Evolutionary conservation across 148 eudicot genomes (phyloP).

Genomic region (Camellia lanceoleosa): DNA sequence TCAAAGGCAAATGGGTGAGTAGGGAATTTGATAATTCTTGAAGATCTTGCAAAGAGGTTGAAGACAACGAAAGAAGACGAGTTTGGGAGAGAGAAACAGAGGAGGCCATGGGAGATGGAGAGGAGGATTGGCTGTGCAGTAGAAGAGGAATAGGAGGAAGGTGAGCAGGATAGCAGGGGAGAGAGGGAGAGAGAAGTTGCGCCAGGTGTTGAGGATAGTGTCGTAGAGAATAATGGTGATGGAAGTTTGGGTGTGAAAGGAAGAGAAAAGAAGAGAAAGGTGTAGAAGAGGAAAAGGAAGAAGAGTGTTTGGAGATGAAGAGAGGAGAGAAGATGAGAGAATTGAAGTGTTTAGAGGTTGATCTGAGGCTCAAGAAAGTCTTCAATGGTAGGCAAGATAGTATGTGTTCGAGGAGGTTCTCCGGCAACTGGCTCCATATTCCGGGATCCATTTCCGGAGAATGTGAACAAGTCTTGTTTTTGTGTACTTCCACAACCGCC

Average conservation of each 20-base stretch:
- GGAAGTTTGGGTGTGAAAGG: slow-evolving; percentile 59
- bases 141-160: slow-evolving; percentile 10
- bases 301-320: slow-evolving; percentile 43
- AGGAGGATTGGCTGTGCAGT: slow-evolving; percentile 20
- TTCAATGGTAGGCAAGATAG: slow-evolving; percentile 61
- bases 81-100: slow-evolving; percentile 50
- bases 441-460: slow-evolving; percentile 47
- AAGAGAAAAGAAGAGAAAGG: slow-evolving; percentile 47
- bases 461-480: slow-evolving; percentile 7
- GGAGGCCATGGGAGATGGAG: slow-evolving; percentile 47
- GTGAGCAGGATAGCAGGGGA: slow-evolving; percentile 20
- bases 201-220: slow-evolving; percentile 42
- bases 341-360: slow-evolving; percentile 61
- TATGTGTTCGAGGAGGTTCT: slow-evolving; percentile 50
- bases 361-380: slow-evolving; percentile 43
- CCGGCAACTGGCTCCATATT: slow-evolving; percentile 60
- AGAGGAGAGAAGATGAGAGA: slow-evolving; percentile 44
- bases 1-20: slow-evolving; percentile 38
- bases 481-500: too few species aligned
- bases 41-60: slow-evolving; percentile 39
- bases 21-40: slow-evolving; percentile 42
- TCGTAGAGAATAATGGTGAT: slow-evolving; percentile 43
- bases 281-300: slow-evolving; percentile 25
- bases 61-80: slow-evolving; percentile 46
- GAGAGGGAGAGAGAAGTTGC: slow-evolving; percentile 26